Base-by-base conservation (phyloP, 805 yeast species). In the Sugiyamaella smithiae region DNA sequence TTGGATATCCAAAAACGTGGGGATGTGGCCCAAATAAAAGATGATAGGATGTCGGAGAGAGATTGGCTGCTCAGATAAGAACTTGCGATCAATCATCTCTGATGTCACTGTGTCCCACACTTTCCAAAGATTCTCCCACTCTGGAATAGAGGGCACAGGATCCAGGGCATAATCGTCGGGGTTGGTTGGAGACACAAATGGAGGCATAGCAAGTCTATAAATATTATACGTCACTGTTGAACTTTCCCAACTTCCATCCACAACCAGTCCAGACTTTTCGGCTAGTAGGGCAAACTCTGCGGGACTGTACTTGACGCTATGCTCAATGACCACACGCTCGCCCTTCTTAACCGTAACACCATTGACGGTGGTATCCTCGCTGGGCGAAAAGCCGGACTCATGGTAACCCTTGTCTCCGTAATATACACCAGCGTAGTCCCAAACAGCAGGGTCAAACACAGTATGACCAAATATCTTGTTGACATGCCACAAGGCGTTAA, bases 41-140 rank as follows among this genome's bases (percentile, higher is more conserved):
- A 35, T 14, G 7, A 35, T 12, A 7, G 38, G 38, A 20, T 35
- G 38, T 16, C 38, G 38, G 12, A 35, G 38, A 4, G 38, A 35
- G 38, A 35, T 35, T 14, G 38, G 38, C 38, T 35, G 38, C 38
- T 35, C 38, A 16, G 16, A 11, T 12, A 35, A 20, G 22, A 14
- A 19, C 20, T 35, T 19, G 3, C 6, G 4, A 19, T 35, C 38
- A 35, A 35, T 12, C 38, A 35, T 35, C 22, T 35, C 38, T 16
- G 7, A 4, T 5, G 38, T 35, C 22, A 35, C 38, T 35, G 38
- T 35, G 38, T 35, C 38, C 38, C 38, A 35, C 38, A 35, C 38
- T 20, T 12, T 16, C 38, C 38, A 35, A 16, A 35, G 8, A 12
- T 35, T 14, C 20, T 35, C 38, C 38, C 38, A 35, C 7, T 35